Percentiles rank a stretch among this genome's conserved stretches.
Evolutionary conservation across 257 asterid species (phyloP).

Genomic region (Penstemon davidsonii): DNA sequence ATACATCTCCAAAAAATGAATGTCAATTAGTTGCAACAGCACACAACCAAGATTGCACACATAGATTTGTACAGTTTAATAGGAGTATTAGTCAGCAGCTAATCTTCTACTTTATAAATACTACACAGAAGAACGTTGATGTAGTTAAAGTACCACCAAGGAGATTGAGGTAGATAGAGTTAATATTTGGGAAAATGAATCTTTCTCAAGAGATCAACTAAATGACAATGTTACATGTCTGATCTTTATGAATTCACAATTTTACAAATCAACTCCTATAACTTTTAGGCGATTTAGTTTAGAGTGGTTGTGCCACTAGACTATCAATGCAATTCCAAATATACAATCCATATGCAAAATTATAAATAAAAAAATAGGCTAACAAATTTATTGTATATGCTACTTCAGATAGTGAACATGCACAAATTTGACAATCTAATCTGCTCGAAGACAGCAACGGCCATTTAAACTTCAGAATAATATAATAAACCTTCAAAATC

Average conservation of each 20-base stretch:
- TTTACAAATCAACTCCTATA: neutral
- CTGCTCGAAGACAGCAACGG: neutral
- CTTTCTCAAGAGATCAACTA: neutral
- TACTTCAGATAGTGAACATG: slow-evolving; percentile 19
- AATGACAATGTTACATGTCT: neutral
- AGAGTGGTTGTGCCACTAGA: too few relatives aligned
- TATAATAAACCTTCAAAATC: slow-evolving; percentile 5
- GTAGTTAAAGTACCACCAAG: too few relatives aligned
- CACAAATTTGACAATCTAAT: neutral
- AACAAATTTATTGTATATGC: neutral
- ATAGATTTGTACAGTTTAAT: too few relatives aligned
- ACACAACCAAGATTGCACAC: neutral
- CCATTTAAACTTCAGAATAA: neutral
- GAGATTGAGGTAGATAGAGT: neutral
- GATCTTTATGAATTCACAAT: neutral
- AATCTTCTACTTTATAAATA: too few relatives aligned
- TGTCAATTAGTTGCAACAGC: neutral
- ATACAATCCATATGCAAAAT: too few relatives aligned
- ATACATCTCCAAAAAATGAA: slow-evolving; percentile 9
- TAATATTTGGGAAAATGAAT: neutral
- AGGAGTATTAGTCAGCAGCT: too few relatives aligned
- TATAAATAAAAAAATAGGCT: too few relatives aligned
- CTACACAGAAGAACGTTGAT: too few relatives aligned
- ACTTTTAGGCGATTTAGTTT: neutral
- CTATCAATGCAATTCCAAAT: too few relatives aligned